Evolutionary conservation across 2,329 filamentous ascomycete genomes (phyloP), one percentile per base, ranked within the genome.

Genomic region (Cercospora janseana): DNA sequence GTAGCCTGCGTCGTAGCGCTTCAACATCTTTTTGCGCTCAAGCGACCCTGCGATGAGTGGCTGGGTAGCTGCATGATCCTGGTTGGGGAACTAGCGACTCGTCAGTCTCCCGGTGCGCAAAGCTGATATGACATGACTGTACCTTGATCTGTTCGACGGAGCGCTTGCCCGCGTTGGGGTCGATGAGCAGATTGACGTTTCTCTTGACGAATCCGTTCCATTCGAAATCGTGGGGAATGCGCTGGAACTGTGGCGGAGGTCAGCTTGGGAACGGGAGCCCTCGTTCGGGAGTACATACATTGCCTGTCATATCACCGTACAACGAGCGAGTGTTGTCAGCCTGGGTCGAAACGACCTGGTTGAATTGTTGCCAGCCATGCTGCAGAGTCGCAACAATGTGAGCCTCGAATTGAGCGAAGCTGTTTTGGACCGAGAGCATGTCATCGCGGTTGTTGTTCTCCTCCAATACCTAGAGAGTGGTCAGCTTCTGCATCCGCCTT

Each of bases 391-490:
- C 78, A 46, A 98, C 73, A 48, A 97, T 76, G 67, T 97, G 91
- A 0, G 83, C 78, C 71, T 98, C 93, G 61, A 97, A 98, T 28
- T 83, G 78, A 49, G 85, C 77, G 67, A 97, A 95, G 68, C 88
- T 88, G 72, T 86, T 85, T 72, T 98, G 93, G n/a, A 96, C 87
- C 7, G 85, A 80, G 55, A 98, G 79, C 50, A 97, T 79, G 67
- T 98, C 93, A 67, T 95, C 88, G 58, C 86, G 83, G 73, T 94
- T 92, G 75, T 91, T 94, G 78, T 98, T 98, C 75, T 98, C 93
- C 66, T 95, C 89, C 38, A 88, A 76, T 27, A 97, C 81, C 44
- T 46, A 18, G 21, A 2, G 12, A 12, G n/a, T 2, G 21, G 24
- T 46, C 13, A 46, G 44, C 10, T 35, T 4, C 9, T 10, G 15